Conservation (phyloP, 2,329 filamentous ascomycete species). For the Aspergillus chevalieri region DNA sequence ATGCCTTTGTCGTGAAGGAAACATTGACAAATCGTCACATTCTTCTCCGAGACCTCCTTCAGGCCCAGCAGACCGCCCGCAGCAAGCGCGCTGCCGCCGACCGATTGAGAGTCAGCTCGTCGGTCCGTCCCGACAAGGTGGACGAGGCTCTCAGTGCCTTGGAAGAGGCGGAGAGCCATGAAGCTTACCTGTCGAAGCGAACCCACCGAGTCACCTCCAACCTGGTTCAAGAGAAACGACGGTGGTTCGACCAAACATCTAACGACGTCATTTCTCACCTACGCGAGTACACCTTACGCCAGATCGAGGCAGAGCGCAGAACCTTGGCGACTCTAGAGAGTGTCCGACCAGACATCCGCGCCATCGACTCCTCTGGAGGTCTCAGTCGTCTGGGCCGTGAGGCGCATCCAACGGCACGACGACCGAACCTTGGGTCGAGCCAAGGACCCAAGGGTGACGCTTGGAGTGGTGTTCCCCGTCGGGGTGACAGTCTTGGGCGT, state of each 20-base stretch:
- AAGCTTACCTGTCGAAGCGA: slow-evolving; percentile 76
- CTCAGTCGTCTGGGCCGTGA: slow-evolving; percentile 86
- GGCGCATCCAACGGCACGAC: slow-evolving; percentile 67
- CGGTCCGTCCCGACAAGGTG: slow-evolving; percentile 87
- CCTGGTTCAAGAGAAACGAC: slow-evolving; percentile 77
- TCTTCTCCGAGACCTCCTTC: slow-evolving; percentile 82
- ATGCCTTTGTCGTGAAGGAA: slow-evolving; percentile 97
- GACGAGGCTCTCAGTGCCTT: slow-evolving; percentile 91
- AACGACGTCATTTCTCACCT: slow-evolving; percentile 77
- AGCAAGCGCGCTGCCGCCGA: slow-evolving; percentile 81
- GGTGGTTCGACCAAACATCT: slow-evolving; percentile 83
- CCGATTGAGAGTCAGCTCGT: slow-evolving; percentile 77
- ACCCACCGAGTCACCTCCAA: slow-evolving; percentile 85
- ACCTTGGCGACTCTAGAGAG: slow-evolving; percentile 89
- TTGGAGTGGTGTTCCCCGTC: slow-evolving; percentile 88
- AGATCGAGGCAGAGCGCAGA: slow-evolving; percentile 92
- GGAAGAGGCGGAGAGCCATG: slow-evolving; percentile 77
- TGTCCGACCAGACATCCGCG: slow-evolving; percentile 84
- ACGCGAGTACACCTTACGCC: slow-evolving; percentile 84
- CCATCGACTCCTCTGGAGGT: slow-evolving; percentile 85
- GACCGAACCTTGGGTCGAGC: slow-evolving; percentile 72
- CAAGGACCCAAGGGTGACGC: slow-evolving; percentile 97
- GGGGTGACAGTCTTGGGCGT: slow-evolving; percentile 69
- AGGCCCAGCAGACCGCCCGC: slow-evolving; percentile 79
- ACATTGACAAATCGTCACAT: slow-evolving; percentile 97